Conservation (phyloP, 495 filamentous ascomycete genomes). For the Pyrenula aspistea region DNA sequence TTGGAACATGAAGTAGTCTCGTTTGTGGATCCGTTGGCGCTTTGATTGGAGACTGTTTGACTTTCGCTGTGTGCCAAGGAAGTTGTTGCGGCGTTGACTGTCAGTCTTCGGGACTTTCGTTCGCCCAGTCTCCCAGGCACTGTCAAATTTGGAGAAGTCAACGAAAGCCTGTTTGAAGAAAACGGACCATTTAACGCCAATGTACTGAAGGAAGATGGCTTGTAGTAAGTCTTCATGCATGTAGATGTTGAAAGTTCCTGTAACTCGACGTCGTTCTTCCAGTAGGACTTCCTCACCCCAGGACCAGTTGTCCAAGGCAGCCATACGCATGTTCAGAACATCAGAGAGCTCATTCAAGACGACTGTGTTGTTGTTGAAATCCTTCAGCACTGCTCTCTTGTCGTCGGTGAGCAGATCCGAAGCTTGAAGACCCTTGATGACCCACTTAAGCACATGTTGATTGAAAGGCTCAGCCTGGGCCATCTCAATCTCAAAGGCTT, state of each 20-base stretch:
- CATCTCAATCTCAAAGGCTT: slow-evolving; percentile 29
- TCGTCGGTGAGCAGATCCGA: slow-evolving; percentile 43
- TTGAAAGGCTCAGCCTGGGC: slow-evolving; percentile 24
- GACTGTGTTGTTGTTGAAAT: slow-evolving; percentile 34
- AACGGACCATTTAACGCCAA: slow-evolving; percentile 41
- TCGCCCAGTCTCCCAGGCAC: slow-evolving; percentile 26
- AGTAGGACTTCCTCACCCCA: slow-evolving; percentile 36
- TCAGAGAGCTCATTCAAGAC: slow-evolving; percentile 44
- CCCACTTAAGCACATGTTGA: slow-evolving; percentile 18
- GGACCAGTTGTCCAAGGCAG: slow-evolving; percentile 39
- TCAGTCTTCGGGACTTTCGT: slow-evolving; percentile 9
- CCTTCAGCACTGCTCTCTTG: slow-evolving; percentile 37
- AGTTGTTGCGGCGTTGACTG: slow-evolving; percentile 15
- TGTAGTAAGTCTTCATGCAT: slow-evolving; percentile 51
- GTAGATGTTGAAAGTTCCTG: slow-evolving; percentile 39
- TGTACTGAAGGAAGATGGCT: slow-evolving; percentile 48
- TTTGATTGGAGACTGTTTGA: slow-evolving; percentile 5
- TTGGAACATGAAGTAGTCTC: slow-evolving; percentile 31
- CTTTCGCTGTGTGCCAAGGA: slow-evolving; percentile 2
- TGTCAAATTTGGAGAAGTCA: slow-evolving; percentile 22
- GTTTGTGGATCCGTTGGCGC: slow-evolving; percentile 15
- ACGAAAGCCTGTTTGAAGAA: slow-evolving; percentile 34
- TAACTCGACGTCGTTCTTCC: slow-evolving; percentile 40
- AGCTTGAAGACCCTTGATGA: slow-evolving; percentile 33
- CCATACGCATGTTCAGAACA: slow-evolving; percentile 48